These are phyloP conservation scores for Chytriomyces sp. DNA, from an alignment of 192 early-diverging fungal species.

Conservation along the genomic window DNA sequence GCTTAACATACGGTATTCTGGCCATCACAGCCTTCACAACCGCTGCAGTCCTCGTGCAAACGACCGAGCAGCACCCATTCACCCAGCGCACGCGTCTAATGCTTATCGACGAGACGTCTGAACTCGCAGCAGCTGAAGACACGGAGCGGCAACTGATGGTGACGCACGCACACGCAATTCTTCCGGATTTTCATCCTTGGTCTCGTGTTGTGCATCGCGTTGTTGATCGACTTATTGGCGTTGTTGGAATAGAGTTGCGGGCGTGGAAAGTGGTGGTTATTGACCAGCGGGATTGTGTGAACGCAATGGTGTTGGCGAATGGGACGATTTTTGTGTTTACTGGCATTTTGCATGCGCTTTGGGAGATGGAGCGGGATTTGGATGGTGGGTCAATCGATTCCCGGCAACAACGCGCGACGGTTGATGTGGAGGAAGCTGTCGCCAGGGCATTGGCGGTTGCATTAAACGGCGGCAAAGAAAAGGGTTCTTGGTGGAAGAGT, in stretches of 20 bases:
- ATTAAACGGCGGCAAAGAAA: too few relatives aligned
- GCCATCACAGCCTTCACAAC: too few relatives aligned
- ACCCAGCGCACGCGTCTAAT: constrained; percentile 48
- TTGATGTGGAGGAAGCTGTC: too few relatives aligned
- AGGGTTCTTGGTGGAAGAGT: too few relatives aligned
- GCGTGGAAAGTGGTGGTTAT: constrained; percentile 50
- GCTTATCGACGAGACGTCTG: constrained; percentile 43
- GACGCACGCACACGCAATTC: constrained; percentile 17
- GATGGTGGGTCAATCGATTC: not conserved
- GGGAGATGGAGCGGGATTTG: not conserved
- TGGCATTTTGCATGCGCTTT: constrained; percentile 35
- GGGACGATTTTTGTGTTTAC: constrained; percentile 57
- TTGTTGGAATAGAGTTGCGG: constrained; percentile 28
- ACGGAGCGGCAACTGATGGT: constrained; percentile 19
- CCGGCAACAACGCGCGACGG: too few relatives aligned
- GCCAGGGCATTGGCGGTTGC: too few relatives aligned
- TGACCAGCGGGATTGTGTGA: constrained; percentile 41
- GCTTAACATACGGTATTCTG: too few relatives aligned
- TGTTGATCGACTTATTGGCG: constrained; percentile 4
- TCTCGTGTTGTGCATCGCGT: not conserved
- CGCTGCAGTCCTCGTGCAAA: too few relatives aligned
- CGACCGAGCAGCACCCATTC: constrained; percentile 19
- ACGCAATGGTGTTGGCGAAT: constrained; percentile 49
- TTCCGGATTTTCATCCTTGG: constrained; percentile 22
- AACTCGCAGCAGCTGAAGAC: constrained; percentile 35